phyloP scores from a whole-genome alignment of 2,329 filamentous ascomycete species.

The Furcasterigmium furcatum region DNA sequence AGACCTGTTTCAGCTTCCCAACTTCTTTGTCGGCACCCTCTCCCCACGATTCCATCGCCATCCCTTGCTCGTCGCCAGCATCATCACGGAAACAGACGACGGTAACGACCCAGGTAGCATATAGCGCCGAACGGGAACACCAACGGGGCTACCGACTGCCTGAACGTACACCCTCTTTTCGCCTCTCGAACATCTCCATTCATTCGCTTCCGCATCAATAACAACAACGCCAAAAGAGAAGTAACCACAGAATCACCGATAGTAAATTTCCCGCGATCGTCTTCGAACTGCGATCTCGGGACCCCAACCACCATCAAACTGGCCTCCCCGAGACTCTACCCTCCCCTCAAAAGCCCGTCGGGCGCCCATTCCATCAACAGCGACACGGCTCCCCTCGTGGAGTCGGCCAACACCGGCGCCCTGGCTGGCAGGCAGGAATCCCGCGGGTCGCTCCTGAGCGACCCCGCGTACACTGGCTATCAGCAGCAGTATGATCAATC shows the following conservation, averaged over 20 bases:
- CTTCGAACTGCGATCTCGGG: conserved; percentile 1
- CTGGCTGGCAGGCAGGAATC: conserved; percentile 37
- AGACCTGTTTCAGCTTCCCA: conserved; percentile 2
- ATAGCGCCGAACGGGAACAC: background rate
- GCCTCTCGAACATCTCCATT: no score
- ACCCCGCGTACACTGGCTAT: conserved; percentile 27
- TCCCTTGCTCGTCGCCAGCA: background rate
- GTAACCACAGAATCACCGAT: no score
- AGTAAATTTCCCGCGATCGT: background rate
- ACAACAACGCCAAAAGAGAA: no score
- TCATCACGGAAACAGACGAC: background rate
- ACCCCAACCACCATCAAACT: background rate
- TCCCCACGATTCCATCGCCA: background rate
- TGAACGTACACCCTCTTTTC: conserved; percentile 1
- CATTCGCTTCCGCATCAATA: conserved; percentile 1
- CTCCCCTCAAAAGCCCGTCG: conserved; percentile 4
- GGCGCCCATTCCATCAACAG: conserved; percentile 2
- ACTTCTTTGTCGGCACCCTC: no score
- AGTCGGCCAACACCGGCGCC: conserved; percentile 15
- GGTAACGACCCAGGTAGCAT: no score
- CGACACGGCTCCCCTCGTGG: conserved; percentile 23
- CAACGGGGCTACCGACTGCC: background rate
- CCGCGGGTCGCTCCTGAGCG: conserved; percentile 34
- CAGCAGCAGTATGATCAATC: conserved; percentile 22
- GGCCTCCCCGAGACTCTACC: conserved; percentile 1